phyloP scores from a whole-genome alignment of 2,329 filamentous ascomycete species.

The Chrysoporthe deuterocubensis region DNA sequence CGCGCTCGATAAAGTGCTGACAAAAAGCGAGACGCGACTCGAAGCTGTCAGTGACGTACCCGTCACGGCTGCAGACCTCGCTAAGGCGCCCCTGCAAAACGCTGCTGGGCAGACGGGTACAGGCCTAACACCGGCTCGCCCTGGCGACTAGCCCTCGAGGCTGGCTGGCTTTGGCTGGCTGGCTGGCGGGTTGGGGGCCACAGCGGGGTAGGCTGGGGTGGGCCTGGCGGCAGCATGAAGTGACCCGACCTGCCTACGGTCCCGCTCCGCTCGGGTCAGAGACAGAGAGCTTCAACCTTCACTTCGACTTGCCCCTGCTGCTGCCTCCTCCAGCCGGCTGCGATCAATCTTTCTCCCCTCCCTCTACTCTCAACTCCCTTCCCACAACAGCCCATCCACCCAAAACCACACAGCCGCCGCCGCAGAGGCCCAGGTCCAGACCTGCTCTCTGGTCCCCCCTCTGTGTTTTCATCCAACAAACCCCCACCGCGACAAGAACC shows the following conservation, averaged over 20 bases:
- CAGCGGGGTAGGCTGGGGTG: constrained; percentile 14
- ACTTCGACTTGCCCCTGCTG: constrained; percentile 20
- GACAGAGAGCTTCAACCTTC: constrained; percentile 13
- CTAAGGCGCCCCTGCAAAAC: constrained; percentile 6
- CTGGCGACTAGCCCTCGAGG: not conserved
- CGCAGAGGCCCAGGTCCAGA: constrained; percentile 5
- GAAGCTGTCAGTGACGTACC: constrained; percentile 24
- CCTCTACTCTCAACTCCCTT: constrained; percentile 15
- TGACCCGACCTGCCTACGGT: not conserved
- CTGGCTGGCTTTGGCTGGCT: not conserved
- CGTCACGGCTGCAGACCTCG: constrained; percentile 1
- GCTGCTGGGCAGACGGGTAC: constrained; percentile 3
- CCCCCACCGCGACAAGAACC: constrained; percentile 16
- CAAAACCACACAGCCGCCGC: not conserved
- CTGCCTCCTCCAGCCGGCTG: constrained; percentile 13
- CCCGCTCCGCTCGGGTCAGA: constrained; percentile 7
- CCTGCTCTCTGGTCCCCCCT: constrained; percentile 7
- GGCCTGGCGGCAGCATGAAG: constrained; percentile 12
- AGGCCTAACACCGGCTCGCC: constrained; percentile 14
- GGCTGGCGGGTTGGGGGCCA: constrained; percentile 22
- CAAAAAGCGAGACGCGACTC: constrained; percentile 25
- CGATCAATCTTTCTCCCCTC: constrained; percentile 22
- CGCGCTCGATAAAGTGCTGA: constrained; percentile 24
- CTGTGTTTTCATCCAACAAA: constrained; percentile 11
- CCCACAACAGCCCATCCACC: constrained; percentile 11